A percentile compares a stretch with the other conserved stretches of the same genome.
These are phyloP conservation scores for Oryza coarctata DNA, from an alignment of 176 grass and related monocot species.

Conservation along the genomic window DNA sequence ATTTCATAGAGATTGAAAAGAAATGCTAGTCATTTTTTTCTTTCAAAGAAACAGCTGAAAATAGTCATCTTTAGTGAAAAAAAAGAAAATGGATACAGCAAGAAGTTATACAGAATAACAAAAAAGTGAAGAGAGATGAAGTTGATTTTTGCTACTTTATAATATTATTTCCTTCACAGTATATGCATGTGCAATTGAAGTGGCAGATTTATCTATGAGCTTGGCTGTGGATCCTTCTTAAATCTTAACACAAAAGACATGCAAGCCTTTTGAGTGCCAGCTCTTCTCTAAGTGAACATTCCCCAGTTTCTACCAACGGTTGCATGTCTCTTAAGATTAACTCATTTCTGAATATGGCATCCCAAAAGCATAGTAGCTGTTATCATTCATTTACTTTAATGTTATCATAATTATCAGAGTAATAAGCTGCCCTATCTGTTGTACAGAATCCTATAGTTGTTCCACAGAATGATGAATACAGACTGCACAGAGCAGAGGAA, in stretches of 20 bases:
- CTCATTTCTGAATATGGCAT: neutral
- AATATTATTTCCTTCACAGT: neutral
- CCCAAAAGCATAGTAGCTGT: slow-evolving; percentile 21
- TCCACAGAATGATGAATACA: slow-evolving; percentile 20
- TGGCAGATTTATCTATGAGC: neutral
- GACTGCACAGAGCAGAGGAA: slow-evolving; percentile 7
- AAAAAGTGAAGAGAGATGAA: neutral
- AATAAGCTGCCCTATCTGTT: slow-evolving; percentile 24
- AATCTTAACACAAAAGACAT: neutral
- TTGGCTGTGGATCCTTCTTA: neutral
- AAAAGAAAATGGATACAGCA: neutral
- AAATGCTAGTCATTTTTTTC: neutral
- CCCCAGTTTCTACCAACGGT: neutral
- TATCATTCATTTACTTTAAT: slow-evolving; percentile 13
- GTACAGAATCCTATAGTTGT: slow-evolving; percentile 22
- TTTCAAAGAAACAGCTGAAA: neutral
- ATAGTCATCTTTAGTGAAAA: neutral
- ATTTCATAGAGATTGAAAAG: slow-evolving; percentile 17
- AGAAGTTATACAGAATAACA: slow-evolving; percentile 17
- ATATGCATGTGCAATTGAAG: neutral
- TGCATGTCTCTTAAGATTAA: slow-evolving; percentile 11
- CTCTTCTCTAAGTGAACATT: neutral
- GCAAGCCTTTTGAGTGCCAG: neutral
- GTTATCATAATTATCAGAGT: slow-evolving; percentile 19
- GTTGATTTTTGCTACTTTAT: neutral